Percentiles rank a stretch among this genome's conserved stretches.
These are phyloP conservation scores for Bryoglossum gracile DNA, from an alignment of 495 filamentous ascomycete species.

Conservation along the genomic window DNA sequence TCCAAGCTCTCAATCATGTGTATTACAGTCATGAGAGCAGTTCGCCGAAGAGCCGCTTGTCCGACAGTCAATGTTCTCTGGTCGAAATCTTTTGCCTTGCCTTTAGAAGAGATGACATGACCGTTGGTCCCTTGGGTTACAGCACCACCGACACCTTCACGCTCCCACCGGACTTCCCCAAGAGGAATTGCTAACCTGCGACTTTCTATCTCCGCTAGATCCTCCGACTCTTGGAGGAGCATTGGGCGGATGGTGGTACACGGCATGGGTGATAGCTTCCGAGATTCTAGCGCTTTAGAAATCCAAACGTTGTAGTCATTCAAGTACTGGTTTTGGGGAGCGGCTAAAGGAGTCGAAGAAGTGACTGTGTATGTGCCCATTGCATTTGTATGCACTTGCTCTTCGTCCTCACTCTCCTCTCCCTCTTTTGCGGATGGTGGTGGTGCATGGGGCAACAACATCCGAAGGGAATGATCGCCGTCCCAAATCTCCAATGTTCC, in stretches of 20 bases:
- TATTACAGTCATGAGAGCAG: conserved; percentile 73
- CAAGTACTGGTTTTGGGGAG: conserved; percentile 72
- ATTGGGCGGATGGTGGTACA: conserved; percentile 73
- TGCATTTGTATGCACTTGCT: conserved; percentile 52
- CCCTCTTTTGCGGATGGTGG: conserved; percentile 32
- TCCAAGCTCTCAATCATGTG: conserved; percentile 86
- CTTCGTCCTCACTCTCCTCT: conserved; percentile 37
- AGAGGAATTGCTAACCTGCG: conserved; percentile 79
- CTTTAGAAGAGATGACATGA: conserved; percentile 21
- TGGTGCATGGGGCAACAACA: conserved; percentile 66
- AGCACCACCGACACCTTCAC: conserved; percentile 55
- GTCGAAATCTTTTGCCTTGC: conserved; percentile 25
- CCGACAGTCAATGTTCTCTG: conserved; percentile 54
- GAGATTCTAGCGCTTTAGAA: conserved; percentile 63
- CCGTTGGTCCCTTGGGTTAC: conserved; percentile 34
- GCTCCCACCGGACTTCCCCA: conserved; percentile 83
- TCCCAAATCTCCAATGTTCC: conserved; percentile 86
- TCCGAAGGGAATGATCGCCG: conserved; percentile 68
- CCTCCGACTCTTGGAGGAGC: conserved; percentile 71
- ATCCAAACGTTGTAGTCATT: conserved; percentile 80
- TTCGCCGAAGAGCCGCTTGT: conserved; percentile 67
- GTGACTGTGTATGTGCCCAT: conserved; percentile 78
- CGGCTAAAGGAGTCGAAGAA: conserved; percentile 71
- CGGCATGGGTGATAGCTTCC: conserved; percentile 64
- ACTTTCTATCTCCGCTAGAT: conserved; percentile 59